Conservation (phyloP, 2,329 filamentous ascomycete species). For the Byssothecium circinans region DNA sequence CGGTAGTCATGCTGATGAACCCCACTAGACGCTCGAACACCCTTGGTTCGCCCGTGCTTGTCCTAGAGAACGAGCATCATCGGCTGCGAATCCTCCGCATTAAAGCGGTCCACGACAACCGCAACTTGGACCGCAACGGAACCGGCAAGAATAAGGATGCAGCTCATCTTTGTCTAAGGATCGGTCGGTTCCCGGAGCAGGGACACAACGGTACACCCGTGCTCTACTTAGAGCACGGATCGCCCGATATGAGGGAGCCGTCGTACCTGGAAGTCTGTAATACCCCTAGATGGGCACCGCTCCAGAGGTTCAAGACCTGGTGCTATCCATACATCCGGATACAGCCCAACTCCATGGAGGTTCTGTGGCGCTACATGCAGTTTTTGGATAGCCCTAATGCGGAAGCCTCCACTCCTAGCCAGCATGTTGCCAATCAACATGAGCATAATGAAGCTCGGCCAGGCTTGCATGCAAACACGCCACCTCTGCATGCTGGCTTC, state of each 20-base stretch:
- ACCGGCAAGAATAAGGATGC: not conserved
- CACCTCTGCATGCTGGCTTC: too few relatives aligned
- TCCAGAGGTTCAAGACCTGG: constrained; percentile 19
- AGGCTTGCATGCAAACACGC: too few relatives aligned
- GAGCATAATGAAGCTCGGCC: too few relatives aligned
- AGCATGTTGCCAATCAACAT: too few relatives aligned
- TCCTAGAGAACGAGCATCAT: constrained; percentile 15
- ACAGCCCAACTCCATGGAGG: too few relatives aligned
- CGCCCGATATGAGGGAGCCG: constrained; percentile 15
- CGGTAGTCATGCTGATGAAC: constrained; percentile 21
- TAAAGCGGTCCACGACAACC: constrained; percentile 13
- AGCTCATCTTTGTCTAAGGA: constrained; percentile 9
- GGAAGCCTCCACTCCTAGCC: too few relatives aligned
- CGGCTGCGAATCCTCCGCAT: constrained; percentile 17
- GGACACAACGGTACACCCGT: constrained; percentile 17
- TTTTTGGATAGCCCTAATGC: too few relatives aligned
- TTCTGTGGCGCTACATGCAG: too few relatives aligned
- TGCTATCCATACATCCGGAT: constrained; percentile 14
- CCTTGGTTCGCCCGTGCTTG: constrained; percentile 18
- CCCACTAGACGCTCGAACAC: constrained; percentile 7
- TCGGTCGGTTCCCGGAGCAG: constrained; percentile 3
- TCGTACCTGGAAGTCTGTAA: constrained; percentile 21
- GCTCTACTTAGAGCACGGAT: constrained; percentile 15
- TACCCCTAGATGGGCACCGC: not conserved
- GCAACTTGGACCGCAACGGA: constrained; percentile 8